Evolutionary conservation across 2,329 filamentous ascomycete genomes (phyloP).

Genomic region (Colletotrichum gloeosporioides): DNA sequence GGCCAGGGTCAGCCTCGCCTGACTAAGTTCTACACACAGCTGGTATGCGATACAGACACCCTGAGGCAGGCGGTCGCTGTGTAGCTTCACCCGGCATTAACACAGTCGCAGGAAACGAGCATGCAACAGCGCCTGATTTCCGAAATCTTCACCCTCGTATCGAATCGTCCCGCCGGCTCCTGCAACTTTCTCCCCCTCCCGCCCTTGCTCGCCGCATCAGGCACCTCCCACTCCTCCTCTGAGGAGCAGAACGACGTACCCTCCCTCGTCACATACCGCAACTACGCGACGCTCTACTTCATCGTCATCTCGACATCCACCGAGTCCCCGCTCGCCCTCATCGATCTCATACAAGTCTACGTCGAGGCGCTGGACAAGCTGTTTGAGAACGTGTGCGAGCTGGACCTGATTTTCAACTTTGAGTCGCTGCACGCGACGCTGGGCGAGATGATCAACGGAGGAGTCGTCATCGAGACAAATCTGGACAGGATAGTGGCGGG

Average conservation of each 20-base stretch:
- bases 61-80: not conserved
- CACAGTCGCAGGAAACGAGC: conserved; percentile 77
- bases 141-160: conserved; percentile 96
- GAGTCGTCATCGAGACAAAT: conserved; percentile 92
- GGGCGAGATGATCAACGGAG: conserved; percentile 93
- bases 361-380: conserved; percentile 93
- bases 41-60: conserved; percentile 59
- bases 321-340: conserved; percentile 91
- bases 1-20: conserved; percentile 95
- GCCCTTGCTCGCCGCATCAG: conserved; percentile 66
- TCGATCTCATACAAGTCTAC: conserved; percentile 97
- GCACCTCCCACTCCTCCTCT: conserved; percentile 68
- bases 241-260: conserved; percentile 86
- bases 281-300: conserved; percentile 98
- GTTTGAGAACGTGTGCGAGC: conserved; percentile 98
- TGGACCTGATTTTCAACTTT: conserved; percentile 99
- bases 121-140: conserved; percentile 96
- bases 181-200: conserved; percentile 95
- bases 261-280: conserved; percentile 94
- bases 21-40: conserved; percentile 98
- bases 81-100: not conserved
- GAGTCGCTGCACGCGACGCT: conserved; percentile 93
- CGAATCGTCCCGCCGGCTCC: conserved; percentile 86
- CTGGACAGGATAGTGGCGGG: conserved; percentile 87
- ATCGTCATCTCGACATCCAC: conserved; percentile 97